Conservation (phyloP, 192 early-diverging fungal genomes). For the Entomortierella beljakovae region DNA sequence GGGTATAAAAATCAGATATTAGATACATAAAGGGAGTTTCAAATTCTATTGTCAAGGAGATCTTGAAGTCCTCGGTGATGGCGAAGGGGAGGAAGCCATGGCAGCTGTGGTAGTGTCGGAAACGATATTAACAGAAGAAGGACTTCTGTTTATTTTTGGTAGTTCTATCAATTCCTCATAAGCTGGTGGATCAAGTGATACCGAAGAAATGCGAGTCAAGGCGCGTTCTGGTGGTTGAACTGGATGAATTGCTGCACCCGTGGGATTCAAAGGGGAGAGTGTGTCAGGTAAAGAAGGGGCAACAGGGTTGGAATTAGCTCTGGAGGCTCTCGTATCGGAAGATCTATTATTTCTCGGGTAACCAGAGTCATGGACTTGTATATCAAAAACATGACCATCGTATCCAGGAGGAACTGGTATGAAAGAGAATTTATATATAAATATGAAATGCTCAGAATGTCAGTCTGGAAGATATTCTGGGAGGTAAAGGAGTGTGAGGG, state of each 20-base stretch:
- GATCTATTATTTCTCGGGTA: not conserved
- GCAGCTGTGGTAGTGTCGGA: not conserved
- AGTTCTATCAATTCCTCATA: not conserved
- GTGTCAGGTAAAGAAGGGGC: not conserved
- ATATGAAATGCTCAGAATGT: not conserved
- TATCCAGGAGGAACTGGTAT: conserved; percentile 13
- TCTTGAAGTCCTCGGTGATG: not conserved
- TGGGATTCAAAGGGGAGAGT: not conserved
- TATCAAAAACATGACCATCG: not conserved
- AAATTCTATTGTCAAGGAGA: not conserved
- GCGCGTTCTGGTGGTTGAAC: not conserved
- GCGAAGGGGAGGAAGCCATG: not conserved
- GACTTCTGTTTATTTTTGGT: not conserved
- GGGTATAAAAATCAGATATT: too few relatives aligned
- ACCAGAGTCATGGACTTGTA: not conserved
- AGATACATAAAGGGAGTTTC: too few relatives aligned
- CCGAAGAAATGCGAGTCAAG: not conserved
- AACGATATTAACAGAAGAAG: not conserved
- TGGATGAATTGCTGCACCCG: not conserved
- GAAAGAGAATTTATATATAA: not conserved
- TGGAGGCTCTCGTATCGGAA: not conserved
- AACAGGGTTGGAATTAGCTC: not conserved
- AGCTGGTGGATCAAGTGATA: not conserved
- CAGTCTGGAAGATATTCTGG: not conserved
- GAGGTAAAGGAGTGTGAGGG: not conserved